Conservation (phyloP, 2,329 filamentous ascomycete genomes). For the Cordyceps javanica region DNA sequence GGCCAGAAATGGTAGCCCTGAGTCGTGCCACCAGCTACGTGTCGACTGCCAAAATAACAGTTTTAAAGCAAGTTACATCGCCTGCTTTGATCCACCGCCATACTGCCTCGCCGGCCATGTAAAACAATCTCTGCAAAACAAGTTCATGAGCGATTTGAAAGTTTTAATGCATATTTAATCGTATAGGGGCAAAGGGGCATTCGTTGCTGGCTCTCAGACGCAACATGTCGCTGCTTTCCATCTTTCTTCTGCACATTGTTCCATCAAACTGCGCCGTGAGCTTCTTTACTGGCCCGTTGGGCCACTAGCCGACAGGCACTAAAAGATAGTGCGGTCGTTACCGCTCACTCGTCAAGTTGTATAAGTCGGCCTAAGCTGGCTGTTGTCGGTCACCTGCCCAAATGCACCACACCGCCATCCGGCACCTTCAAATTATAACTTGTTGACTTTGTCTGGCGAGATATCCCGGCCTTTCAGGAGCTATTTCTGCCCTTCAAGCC, state of each 20-base stretch:
- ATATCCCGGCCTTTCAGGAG: not conserved
- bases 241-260: slow-evolving; percentile 4
- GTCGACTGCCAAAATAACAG: slow-evolving; percentile 1
- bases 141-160: not conserved
- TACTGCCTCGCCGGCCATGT: slow-evolving; percentile 3
- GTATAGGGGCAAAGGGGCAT: not conserved
- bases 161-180: not conserved
- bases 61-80: slow-evolving; percentile 11
- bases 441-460: slow-evolving; percentile 1
- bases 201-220: slow-evolving; percentile 1
- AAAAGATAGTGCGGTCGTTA: slow-evolving; percentile 13
- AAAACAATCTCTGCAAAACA: slow-evolving; percentile 6
- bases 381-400: slow-evolving; percentile 12
- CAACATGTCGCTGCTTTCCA: slow-evolving; percentile 6
- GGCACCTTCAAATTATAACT: slow-evolving; percentile 11
- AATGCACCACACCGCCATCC: slow-evolving; percentile 12
- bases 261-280: slow-evolving; percentile 7
- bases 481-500: not conserved
- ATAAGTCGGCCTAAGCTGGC: slow-evolving; percentile 13
- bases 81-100: slow-evolving; percentile 8
- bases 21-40: slow-evolving; percentile 6
- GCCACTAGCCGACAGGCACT: slow-evolving; percentile 10
- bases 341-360: slow-evolving; percentile 9
- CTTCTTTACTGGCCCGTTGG: slow-evolving; percentile 11
- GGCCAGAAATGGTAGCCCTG: not conserved